These are phyloP conservation scores for Cyathus striatus DNA, from an alignment of 768 basidiomycete genomes.

Conservation along the genomic window DNA sequence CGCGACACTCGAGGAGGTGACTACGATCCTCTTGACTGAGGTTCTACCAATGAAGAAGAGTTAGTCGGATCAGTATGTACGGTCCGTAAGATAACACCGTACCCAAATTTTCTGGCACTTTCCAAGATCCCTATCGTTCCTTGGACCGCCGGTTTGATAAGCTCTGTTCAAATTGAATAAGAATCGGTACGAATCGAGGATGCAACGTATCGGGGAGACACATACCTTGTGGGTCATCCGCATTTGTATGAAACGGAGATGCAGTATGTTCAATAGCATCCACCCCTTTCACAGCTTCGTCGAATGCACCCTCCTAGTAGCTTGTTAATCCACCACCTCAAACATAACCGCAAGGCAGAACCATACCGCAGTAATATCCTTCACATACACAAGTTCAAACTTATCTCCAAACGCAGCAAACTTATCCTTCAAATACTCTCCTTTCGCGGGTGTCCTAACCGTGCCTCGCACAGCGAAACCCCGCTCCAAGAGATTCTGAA, in stretches of 20 bases:
- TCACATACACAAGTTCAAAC: slow-evolving; percentile 62
- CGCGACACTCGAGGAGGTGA: slow-evolving; percentile 60
- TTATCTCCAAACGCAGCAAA: slow-evolving; percentile 51
- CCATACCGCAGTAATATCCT: slow-evolving; percentile 50
- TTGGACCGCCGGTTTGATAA: slow-evolving; percentile 66
- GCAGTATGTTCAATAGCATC: slow-evolving; percentile 70
- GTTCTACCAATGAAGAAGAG: slow-evolving; percentile 16
- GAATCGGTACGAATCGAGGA: not conserved
- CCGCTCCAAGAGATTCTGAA: slow-evolving; percentile 46
- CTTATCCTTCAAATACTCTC: slow-evolving; percentile 44
- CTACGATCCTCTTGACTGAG: slow-evolving; percentile 59
- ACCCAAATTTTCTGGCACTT: slow-evolving; percentile 53
- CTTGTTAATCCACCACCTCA: not conserved
- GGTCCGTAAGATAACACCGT: slow-evolving; percentile 6
- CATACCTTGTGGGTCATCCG: slow-evolving; percentile 35
- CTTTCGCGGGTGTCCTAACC: slow-evolving; percentile 60
- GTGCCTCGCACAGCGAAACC: slow-evolving; percentile 66
- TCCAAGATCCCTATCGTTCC: slow-evolving; percentile 64
- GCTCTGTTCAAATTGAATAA: slow-evolving; percentile 30
- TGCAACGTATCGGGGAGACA: not conserved
- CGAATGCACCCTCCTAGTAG: slow-evolving; percentile 64
- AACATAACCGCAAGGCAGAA: not conserved
- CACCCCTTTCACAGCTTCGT: slow-evolving; percentile 73
- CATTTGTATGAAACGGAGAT: slow-evolving; percentile 50
- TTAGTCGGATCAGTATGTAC: not conserved